Conservation (phyloP, 148 eudicot species). For the Nyssa sinensis region DNA sequence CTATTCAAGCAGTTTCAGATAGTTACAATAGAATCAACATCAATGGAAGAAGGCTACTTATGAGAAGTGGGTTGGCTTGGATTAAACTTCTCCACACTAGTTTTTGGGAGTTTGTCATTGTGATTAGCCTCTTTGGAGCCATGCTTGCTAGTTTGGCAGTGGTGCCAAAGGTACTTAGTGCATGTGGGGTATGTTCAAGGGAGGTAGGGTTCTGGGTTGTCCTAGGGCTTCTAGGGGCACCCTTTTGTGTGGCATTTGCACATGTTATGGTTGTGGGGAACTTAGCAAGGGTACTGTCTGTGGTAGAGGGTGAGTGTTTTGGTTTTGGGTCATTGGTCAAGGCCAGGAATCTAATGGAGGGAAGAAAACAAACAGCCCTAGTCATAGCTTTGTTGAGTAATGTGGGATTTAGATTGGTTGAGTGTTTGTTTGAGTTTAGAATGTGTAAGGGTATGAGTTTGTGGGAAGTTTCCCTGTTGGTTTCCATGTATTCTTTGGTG, state of each 20-base stretch:
- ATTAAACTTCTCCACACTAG: conserved; percentile 14
- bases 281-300: conserved; percentile 1
- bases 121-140: background rate
- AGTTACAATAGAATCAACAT: background rate
- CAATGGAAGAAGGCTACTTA: background rate
- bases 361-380: conserved; percentile 13
- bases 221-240: conserved; percentile 7
- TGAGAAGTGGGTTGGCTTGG: conserved; percentile 11
- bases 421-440: conserved; percentile 15
- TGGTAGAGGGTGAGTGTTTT: conserved; percentile 9
- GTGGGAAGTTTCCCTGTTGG: conserved; percentile 19
- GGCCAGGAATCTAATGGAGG: conserved; percentile 7
- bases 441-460: conserved; percentile 13
- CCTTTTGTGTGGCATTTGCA: conserved; percentile 11
- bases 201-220: conserved; percentile 9
- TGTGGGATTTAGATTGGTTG: conserved; percentile 13
- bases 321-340: conserved; percentile 1
- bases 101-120: background rate
- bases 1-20: conserved; percentile 11
- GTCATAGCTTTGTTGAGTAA: conserved; percentile 8
- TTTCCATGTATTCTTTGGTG: conserved; percentile 20
- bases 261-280: conserved; percentile 10
- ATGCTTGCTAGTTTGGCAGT: background rate
- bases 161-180: background rate
- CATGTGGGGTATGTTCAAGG: background rate